Conservation (phyloP, 257 asterid genomes). For the Thymus quinquecostatus region DNA sequence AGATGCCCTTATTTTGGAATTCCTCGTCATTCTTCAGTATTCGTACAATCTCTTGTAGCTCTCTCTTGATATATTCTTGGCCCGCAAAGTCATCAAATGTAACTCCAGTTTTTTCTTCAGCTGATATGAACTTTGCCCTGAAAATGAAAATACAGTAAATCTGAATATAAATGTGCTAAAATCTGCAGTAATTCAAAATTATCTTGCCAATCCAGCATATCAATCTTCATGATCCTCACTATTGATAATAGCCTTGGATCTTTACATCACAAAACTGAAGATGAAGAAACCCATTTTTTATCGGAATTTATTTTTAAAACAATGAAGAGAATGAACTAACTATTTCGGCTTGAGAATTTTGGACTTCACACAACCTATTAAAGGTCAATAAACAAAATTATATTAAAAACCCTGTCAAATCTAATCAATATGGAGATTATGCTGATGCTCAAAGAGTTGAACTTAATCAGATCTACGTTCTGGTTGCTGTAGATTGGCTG, state of each 20-base stretch:
- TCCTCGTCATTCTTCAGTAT: constrained; percentile 92
- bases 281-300: constrained; percentile 16
- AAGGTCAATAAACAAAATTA: not conserved
- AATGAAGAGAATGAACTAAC: not conserved
- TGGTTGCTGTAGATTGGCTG: no score
- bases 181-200: constrained; percentile 10
- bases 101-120: constrained; percentile 96
- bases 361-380: not conserved
- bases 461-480: no score
- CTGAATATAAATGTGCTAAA: constrained; percentile 28
- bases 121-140: constrained; percentile 97
- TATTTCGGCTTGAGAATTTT: not conserved
- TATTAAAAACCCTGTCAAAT: not conserved
- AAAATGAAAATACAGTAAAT: constrained; percentile 33
- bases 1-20: constrained; percentile 89
- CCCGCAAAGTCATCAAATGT: constrained; percentile 99
- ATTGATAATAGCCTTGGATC: constrained; percentile 1
- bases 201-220: constrained; percentile 25
- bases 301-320: not conserved
- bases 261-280: constrained; percentile 3
- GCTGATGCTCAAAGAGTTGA: not conserved
- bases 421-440: not conserved
- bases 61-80: constrained; percentile 97
- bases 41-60: constrained; percentile 90
- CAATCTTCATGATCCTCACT: constrained; percentile 11